Percentiles rank a stretch among this genome's conserved stretches.
phyloP scores from a whole-genome alignment of 78 protist species.

The Chrysochromulina tobinii region DNA sequence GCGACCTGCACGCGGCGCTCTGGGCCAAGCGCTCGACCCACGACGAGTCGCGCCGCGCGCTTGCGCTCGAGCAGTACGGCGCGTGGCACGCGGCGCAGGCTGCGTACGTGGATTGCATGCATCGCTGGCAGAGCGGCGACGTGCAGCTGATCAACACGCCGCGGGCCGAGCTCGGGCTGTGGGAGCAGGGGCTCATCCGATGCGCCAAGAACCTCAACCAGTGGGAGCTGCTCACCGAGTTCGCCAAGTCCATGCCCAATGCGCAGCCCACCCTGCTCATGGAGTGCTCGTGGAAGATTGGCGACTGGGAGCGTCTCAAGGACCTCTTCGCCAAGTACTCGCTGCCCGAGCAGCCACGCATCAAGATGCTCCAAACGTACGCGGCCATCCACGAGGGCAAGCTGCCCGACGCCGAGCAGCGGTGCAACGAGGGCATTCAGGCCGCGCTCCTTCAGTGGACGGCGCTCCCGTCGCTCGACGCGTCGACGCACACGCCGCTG shows the following conservation, averaged over 20 bases:
- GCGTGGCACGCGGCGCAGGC: constrained; percentile 47
- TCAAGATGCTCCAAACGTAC: constrained; percentile 41
- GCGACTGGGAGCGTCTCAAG: constrained; percentile 41
- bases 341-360: neutral
- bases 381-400: constrained; percentile 42
- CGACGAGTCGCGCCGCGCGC: neutral
- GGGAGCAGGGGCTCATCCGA: constrained; percentile 84
- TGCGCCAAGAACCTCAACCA: constrained; percentile 78
- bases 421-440: constrained; percentile 41
- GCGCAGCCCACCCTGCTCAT: constrained; percentile 45
- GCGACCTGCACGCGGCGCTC: neutral
- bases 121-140: neutral
- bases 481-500: constrained; percentile 39
- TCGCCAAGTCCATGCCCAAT: constrained; percentile 19
- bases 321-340: constrained; percentile 6
- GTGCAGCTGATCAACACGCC: neutral
- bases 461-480: constrained; percentile 19
- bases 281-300: constrained; percentile 71
- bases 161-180: constrained; percentile 52
- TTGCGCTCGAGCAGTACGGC: constrained; percentile 33
- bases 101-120: constrained; percentile 27
- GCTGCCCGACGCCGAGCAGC: constrained; percentile 38
- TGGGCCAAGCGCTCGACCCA: neutral
- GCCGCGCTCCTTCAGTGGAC: constrained; percentile 42
- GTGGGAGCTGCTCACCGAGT: constrained; percentile 74